A percentile compares a stretch with the other conserved stretches of the same genome.
Conservation (phyloP, 2,329 filamentous ascomycete genomes). For the Rutstroemia sp. region DNA sequence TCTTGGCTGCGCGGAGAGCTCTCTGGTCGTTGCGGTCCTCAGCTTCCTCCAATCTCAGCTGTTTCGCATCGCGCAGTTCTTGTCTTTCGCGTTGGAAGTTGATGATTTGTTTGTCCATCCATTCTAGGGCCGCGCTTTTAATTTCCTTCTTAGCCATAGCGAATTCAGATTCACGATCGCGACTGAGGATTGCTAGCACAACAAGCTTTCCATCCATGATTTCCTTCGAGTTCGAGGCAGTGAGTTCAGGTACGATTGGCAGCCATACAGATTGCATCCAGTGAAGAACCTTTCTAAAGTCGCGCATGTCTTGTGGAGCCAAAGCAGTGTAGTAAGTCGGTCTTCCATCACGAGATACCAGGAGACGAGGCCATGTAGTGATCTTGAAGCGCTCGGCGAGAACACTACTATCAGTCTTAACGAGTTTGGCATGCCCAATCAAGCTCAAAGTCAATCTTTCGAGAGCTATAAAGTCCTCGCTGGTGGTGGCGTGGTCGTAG, state of each 20-base stretch:
- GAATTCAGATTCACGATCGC: conserved; percentile 74
- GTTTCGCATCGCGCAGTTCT: conserved; percentile 89
- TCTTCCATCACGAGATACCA: conserved; percentile 83
- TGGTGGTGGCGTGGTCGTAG: conserved; percentile 90
- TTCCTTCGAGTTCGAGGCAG: conserved; percentile 81
- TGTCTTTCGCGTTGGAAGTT: conserved; percentile 89
- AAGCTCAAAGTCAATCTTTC: conserved; percentile 81
- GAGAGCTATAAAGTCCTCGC: conserved; percentile 83
- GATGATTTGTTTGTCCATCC: conserved; percentile 94
- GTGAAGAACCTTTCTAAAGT: conserved; percentile 67
- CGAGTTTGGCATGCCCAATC: conserved; percentile 84
- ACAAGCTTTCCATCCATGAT: conserved; percentile 94
- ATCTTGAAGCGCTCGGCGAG: conserved; percentile 86
- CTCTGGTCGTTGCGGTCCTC: conserved; percentile 88
- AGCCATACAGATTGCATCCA: conserved; percentile 99
- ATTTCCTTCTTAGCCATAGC: conserved; percentile 74
- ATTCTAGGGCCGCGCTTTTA: conserved; percentile 91
- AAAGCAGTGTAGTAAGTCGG: conserved; percentile 85
- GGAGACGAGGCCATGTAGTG: conserved; percentile 87
- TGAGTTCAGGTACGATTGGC: conserved; percentile 90
- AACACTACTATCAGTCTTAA: conserved; percentile 76
- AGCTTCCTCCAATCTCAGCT: conserved; percentile 91
- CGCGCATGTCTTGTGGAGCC: conserved; percentile 85
- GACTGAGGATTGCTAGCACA: conserved; percentile 82
- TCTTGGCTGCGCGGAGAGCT: conserved; percentile 79